Evolutionary conservation across 2,329 filamentous ascomycete genomes (phyloP).

Genomic region (Neocucurbitaria cava): DNA sequence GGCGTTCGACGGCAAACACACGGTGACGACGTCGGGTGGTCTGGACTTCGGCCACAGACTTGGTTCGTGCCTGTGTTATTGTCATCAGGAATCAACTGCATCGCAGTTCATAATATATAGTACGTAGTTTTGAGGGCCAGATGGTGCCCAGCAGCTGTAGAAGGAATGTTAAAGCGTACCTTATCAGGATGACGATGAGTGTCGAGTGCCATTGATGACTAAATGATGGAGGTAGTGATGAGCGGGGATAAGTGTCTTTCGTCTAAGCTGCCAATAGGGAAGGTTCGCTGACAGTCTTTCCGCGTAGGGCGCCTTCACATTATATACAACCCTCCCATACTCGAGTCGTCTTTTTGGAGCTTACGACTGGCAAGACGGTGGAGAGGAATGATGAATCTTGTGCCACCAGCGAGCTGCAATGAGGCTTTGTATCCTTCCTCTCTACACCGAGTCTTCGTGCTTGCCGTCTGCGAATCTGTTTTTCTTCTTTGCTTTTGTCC

Average conservation of each 20-base stretch:
- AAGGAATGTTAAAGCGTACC: conserved; percentile 10
- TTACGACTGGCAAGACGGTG: background rate
- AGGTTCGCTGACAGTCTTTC: conserved; percentile 8
- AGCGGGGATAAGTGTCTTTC: conserved; percentile 17
- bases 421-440: conserved; percentile 9
- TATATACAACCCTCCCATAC: background rate
- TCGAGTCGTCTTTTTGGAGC: conserved; percentile 1
- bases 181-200: conserved; percentile 18
- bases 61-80: conserved; percentile 3
- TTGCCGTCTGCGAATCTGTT: conserved; percentile 1
- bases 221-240: conserved; percentile 10
- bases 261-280: conserved; percentile 23
- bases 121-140: conserved; percentile 25
- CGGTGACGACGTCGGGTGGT: conserved; percentile 8
- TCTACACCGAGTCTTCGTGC: conserved; percentile 7
- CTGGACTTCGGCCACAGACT: conserved; percentile 7
- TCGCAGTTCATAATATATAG: conserved; percentile 40
- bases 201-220: conserved; percentile 10
- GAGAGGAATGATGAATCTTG: conserved; percentile 11
- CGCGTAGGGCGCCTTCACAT: background rate
- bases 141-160: conserved; percentile 5
- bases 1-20: conserved; percentile 15
- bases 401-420: conserved; percentile 11
- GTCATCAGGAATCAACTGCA: conserved; percentile 11
- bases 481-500: conserved; percentile 23